Conservation (phyloP, 148 eudicot species). For the Hydrangea macrophylla region DNA sequence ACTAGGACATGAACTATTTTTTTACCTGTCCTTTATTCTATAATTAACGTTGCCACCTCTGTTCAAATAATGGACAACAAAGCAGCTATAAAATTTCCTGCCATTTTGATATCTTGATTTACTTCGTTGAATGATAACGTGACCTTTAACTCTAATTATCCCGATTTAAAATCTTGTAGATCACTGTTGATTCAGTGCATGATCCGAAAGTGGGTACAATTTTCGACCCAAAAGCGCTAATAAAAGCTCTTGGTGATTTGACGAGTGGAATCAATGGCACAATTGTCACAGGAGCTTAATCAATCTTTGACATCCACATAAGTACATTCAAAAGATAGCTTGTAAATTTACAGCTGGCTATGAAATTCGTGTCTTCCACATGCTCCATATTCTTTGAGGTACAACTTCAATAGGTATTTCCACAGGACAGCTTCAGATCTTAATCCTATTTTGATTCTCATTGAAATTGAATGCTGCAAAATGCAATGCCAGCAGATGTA, state of each 20-base stretch:
- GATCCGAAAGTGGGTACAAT: conserved; percentile 72
- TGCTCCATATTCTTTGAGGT: background rate
- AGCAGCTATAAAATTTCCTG: background rate
- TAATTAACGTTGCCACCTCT: background rate
- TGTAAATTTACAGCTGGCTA: background rate
- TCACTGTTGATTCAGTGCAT: conserved; percentile 61
- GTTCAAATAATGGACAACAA: background rate
- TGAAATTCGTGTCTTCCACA: conserved; percentile 9
- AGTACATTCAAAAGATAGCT: background rate
- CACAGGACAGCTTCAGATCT: background rate
- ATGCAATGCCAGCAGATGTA: background rate
- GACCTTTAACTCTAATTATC: background rate
- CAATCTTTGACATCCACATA: background rate
- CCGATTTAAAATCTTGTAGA: conserved; percentile 38
- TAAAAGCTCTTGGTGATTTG: conserved; percentile 61
- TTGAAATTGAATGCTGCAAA: background rate
- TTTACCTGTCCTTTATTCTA: background rate
- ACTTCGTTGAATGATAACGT: background rate
- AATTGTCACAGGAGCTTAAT: conserved; percentile 1
- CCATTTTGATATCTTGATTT: background rate
- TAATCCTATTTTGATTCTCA: background rate
- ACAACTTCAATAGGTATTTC: background rate
- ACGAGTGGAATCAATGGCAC: conserved; percentile 24
- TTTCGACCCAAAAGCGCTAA: conserved; percentile 70
- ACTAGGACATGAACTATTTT: background rate